These are phyloP conservation scores for Isoetes taiwanensis DNA, from an alignment of 75 land plant species.

Conservation along the genomic window DNA sequence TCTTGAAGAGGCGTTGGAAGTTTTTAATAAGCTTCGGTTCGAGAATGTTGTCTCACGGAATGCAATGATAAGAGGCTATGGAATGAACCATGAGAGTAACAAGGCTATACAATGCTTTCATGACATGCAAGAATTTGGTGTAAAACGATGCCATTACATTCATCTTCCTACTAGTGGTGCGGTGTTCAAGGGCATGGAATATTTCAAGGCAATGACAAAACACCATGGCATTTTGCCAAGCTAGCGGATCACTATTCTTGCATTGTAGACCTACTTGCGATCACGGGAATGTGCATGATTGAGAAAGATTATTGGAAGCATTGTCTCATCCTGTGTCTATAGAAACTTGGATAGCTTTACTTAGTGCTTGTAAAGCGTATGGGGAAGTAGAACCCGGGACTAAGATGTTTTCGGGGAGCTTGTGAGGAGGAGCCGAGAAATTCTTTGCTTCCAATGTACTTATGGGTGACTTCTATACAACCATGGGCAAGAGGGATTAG, in stretches of 20 bases:
- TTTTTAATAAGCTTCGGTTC: too few species aligned
- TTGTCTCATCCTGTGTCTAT: not conserved
- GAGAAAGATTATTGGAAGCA: not conserved
- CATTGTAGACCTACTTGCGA: not conserved
- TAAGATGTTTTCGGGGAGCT: not conserved
- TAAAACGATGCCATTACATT: not conserved
- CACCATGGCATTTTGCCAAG: slow-evolving; percentile 1
- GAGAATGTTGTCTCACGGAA: too few species aligned
- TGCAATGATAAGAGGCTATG: not conserved
- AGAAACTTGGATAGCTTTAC: not conserved
- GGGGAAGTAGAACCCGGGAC: not conserved
- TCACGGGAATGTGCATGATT: not conserved
- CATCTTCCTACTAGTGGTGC: not conserved
- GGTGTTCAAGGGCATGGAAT: not conserved
- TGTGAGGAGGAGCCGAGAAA: not conserved
- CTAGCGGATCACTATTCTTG: not conserved
- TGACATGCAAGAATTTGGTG: not conserved
- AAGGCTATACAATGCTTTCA: not conserved
- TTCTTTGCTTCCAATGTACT: slow-evolving; percentile 1
- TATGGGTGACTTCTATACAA: not conserved
- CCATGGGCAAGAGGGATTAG: not conserved
- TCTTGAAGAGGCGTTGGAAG: too few species aligned
- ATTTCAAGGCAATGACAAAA: not conserved
- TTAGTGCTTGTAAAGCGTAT: not conserved
- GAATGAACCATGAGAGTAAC: not conserved